Evolutionary conservation across 1,139 yeast species (phyloP).

Genomic region (Yamadazyma buinensis): DNA sequence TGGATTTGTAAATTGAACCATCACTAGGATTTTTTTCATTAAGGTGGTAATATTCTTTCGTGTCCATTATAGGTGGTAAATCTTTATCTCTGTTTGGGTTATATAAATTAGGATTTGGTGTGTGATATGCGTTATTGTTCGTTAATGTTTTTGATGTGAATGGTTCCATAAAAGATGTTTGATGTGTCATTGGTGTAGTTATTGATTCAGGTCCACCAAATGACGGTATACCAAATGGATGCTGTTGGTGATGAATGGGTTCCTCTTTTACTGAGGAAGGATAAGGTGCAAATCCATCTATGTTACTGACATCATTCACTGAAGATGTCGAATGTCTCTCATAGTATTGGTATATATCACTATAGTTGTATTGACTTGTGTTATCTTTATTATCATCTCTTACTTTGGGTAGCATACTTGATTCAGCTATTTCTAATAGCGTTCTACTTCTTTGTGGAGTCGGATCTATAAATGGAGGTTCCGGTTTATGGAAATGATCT

Average conservation of each 20-base stretch:
- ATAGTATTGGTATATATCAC: constrained; percentile 19
- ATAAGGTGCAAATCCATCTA: constrained; percentile 6
- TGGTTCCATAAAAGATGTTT: constrained; percentile 12
- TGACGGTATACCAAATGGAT: constrained; percentile 9
- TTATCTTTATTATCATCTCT: constrained; percentile 7
- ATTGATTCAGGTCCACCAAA: constrained; percentile 7
- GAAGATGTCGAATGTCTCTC: constrained; percentile 13
- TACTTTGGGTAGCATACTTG: constrained; percentile 7
- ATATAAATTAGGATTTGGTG: not conserved
- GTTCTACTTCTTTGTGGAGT: constrained; percentile 7
- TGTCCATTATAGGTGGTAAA: constrained; percentile 19
- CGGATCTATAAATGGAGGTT: not conserved
- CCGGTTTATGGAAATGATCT: constrained; percentile 1
- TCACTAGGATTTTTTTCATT: constrained; percentile 2
- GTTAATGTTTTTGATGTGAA: constrained; percentile 7
- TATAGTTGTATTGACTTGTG: constrained; percentile 9
- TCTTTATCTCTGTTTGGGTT: constrained; percentile 14
- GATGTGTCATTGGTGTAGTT: constrained; percentile 12
- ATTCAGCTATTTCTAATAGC: constrained; percentile 16
- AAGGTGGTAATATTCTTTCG: constrained; percentile 12
- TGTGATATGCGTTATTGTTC: not conserved
- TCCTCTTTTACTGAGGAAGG: constrained; percentile 9
- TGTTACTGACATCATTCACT: constrained; percentile 6
- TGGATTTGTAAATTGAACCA: constrained; percentile 8
- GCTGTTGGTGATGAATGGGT: constrained; percentile 12